Conservation (phyloP, 495 filamentous ascomycete species). For the Tirmania nivea region DNA sequence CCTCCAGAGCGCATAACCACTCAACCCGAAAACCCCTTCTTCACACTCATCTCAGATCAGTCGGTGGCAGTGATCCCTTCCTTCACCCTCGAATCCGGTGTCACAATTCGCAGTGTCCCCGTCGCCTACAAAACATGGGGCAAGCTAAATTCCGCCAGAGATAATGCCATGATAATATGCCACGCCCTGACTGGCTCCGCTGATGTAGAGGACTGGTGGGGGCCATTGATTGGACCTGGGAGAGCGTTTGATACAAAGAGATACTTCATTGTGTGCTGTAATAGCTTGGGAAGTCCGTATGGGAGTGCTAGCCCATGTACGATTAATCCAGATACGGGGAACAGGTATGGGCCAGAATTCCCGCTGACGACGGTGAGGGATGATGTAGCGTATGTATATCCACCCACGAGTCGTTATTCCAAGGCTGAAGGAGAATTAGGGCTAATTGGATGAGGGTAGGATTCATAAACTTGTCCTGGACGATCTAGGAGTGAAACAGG, state of each 20-base stretch:
- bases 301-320: slow-evolving; percentile 92
- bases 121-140: slow-evolving; percentile 83
- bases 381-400: slow-evolving; percentile 57
- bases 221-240: slow-evolving; percentile 69
- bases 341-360: slow-evolving; percentile 78
- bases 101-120: slow-evolving; percentile 65
- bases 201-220: slow-evolving; percentile 97
- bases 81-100: slow-evolving; percentile 87
- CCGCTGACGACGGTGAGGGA: slow-evolving; percentile 85
- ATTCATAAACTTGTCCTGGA: slow-evolving; percentile 84
- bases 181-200: slow-evolving; percentile 91
- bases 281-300: slow-evolving; percentile 90
- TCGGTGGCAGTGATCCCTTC: slow-evolving; percentile 62
- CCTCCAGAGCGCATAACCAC: slow-evolving; percentile 32
- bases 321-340: slow-evolving; percentile 45
- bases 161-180: slow-evolving; percentile 94
- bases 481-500: slow-evolving; percentile 62
- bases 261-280: slow-evolving; percentile 89
- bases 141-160: slow-evolving; percentile 43
- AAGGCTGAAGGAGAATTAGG: no score
- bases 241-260: slow-evolving; percentile 78
- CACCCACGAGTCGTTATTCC: not conserved
- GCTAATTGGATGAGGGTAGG: slow-evolving; percentile 25
- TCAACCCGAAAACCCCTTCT: slow-evolving; percentile 86
- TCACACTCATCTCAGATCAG: slow-evolving; percentile 66